These are phyloP conservation scores for Arabidopsis lyrata DNA, from an alignment of 441 rosid genomes.

Conservation along the genomic window DNA sequence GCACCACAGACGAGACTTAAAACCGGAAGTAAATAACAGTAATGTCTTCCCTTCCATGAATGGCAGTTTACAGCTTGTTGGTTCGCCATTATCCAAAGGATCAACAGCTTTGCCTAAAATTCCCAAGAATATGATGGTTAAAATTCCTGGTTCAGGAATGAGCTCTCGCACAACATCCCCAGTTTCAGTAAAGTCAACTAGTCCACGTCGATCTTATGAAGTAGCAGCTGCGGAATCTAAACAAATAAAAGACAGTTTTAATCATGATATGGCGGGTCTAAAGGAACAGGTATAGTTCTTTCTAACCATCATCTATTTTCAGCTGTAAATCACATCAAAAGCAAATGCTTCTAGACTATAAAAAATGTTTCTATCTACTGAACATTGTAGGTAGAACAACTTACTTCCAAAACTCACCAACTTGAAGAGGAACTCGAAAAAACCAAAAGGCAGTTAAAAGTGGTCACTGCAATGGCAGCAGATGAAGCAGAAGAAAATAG, in stretches of 20 bases:
- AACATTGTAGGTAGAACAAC: conserved; percentile 62
- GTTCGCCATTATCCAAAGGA: conserved; percentile 45
- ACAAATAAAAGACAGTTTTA: conserved; percentile 50
- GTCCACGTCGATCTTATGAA: conserved; percentile 58
- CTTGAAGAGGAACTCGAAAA: conserved; percentile 71
- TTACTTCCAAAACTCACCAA: conserved; percentile 49
- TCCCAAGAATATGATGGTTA: conserved; percentile 47
- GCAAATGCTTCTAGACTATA: conserved; percentile 5
- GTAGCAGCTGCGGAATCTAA: conserved; percentile 57
- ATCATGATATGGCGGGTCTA: conserved; percentile 61
- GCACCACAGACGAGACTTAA: conserved; percentile 41
- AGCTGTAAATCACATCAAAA: neutral
- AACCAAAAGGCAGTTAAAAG: conserved; percentile 57
- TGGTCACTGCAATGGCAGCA: conserved; percentile 63
- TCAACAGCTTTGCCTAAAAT: conserved; percentile 47
- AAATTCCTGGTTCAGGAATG: conserved; percentile 51
- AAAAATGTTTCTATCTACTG: neutral
- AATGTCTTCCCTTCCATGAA: conserved; percentile 50
- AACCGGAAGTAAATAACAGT: conserved; percentile 45
- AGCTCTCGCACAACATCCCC: conserved; percentile 55
- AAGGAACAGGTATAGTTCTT: conserved; percentile 67
- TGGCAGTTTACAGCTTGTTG: conserved; percentile 47
- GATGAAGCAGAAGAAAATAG: conserved; percentile 77
- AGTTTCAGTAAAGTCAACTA: conserved; percentile 55
- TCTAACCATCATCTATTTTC: conserved; percentile 5